These are phyloP conservation scores for Zasmidium angulare DNA, from an alignment of 2,329 filamentous ascomycete genomes.

Conservation along the genomic window DNA sequence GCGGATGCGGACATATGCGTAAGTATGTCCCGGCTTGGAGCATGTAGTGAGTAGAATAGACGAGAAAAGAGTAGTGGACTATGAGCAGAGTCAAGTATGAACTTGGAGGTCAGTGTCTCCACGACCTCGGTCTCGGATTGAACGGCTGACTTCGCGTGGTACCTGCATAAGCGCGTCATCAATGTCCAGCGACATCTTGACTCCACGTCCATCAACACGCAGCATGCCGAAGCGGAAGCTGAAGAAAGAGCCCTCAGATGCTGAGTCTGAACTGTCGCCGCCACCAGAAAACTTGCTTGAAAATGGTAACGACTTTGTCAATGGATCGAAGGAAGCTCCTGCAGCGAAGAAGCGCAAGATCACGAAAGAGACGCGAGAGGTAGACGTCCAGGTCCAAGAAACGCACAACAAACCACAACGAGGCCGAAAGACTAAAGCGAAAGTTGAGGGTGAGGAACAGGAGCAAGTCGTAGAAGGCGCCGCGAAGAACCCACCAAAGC, in stretches of 20 bases:
- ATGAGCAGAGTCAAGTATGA: background rate
- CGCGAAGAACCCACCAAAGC: constrained; percentile 4
- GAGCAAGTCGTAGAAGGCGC: constrained; percentile 2
- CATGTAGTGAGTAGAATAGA: constrained; percentile 6
- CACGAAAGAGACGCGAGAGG: constrained; percentile 12
- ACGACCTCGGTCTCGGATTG: background rate
- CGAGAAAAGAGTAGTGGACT: background rate
- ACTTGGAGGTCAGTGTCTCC: background rate
- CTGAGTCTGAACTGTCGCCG: constrained; percentile 23
- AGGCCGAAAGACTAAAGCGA: constrained; percentile 15
- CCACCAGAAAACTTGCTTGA: constrained; percentile 20
- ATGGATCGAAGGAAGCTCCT: constrained; percentile 1
- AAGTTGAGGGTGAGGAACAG: constrained; percentile 15
- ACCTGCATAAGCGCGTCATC: constrained; percentile 8
- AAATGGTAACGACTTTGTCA: constrained; percentile 5
- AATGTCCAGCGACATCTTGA: background rate
- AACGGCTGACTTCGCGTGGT: background rate
- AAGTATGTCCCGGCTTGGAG: background rate
- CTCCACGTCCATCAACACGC: background rate
- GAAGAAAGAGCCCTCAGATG: constrained; percentile 7
- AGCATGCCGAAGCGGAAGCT: constrained; percentile 31
- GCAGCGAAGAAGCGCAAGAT: constrained; percentile 26
- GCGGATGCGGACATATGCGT: background rate
- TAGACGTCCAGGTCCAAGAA: constrained; percentile 11
- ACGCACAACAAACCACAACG: constrained; percentile 11